Percentiles rank a stretch among this genome's conserved stretches.
Conservation (phyloP, 2,329 filamentous ascomycete genomes). For the Alternaria brassicicola region DNA sequence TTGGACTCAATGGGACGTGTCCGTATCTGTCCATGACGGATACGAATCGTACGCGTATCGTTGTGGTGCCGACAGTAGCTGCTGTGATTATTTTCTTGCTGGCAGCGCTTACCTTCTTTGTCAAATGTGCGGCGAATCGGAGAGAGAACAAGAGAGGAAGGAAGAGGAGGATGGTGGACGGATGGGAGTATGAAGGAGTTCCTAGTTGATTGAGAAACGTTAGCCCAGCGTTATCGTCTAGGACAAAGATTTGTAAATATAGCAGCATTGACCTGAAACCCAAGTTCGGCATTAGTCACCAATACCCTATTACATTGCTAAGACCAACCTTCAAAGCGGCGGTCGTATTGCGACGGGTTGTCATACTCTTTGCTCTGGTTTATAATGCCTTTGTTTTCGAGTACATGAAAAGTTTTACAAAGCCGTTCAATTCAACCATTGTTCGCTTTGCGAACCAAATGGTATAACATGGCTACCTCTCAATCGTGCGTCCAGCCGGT, state of each 20-base stretch:
- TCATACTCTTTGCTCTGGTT: not conserved
- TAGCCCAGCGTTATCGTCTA: not conserved
- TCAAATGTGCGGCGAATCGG: slow-evolving; percentile 68
- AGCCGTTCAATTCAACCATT: not conserved
- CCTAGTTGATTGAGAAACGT: slow-evolving; percentile 47
- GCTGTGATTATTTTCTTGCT: slow-evolving; percentile 67
- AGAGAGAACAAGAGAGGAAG: slow-evolving; percentile 58
- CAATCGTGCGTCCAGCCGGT: not conserved
- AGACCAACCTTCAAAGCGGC: not conserved
- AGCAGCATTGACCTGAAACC: not conserved
- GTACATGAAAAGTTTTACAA: not conserved
- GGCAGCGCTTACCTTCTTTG: slow-evolving; percentile 65
- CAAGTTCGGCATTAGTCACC: not conserved
- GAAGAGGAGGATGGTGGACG: slow-evolving; percentile 56
- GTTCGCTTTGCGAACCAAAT: not conserved
- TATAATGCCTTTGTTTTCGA: not conserved
- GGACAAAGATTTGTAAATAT: not conserved
- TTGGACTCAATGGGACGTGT: slow-evolving; percentile 62
- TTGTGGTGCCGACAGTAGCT: slow-evolving; percentile 67
- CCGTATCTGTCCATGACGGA: slow-evolving; percentile 59
- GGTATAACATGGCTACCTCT: not conserved
- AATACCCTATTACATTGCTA: not conserved
- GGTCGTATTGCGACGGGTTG: not conserved
- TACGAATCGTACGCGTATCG: slow-evolving; percentile 53
- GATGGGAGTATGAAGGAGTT: slow-evolving; percentile 73